Evolutionary conservation across 2,329 filamentous ascomycete genomes (phyloP).

Genomic region (Phialemoniopsis sp.): DNA sequence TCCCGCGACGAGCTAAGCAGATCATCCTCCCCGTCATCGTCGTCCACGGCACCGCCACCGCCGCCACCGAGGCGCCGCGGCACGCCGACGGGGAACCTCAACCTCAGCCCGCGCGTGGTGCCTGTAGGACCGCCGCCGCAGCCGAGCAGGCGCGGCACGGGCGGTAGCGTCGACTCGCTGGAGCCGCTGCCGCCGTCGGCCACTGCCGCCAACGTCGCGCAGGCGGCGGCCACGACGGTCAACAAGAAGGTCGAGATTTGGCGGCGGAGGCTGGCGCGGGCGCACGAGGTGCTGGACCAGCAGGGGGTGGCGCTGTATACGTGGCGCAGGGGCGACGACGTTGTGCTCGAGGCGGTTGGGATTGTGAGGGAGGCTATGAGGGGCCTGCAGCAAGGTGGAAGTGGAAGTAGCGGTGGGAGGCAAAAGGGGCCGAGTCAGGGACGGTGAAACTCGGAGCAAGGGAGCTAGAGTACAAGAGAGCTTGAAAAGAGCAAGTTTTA

Average conservation of each 20-base stretch:
- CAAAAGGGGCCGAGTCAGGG: no score
- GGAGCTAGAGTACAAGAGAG: no score
- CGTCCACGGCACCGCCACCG: constrained; percentile 26
- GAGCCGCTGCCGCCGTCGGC: constrained; percentile 18
- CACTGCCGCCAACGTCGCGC: constrained; percentile 8
- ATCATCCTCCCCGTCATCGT: constrained; percentile 7
- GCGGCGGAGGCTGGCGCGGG: constrained; percentile 62
- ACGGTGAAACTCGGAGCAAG: no score
- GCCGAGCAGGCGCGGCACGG: constrained; percentile 22
- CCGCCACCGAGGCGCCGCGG: constrained; percentile 43
- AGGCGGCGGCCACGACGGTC: constrained; percentile 12
- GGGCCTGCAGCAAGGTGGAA: constrained; percentile 25
- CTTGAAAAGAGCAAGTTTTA: no score
- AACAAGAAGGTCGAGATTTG: constrained; percentile 73
- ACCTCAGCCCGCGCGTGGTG: constrained; percentile 22
- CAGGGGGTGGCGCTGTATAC: constrained; percentile 66
- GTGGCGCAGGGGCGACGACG: constrained; percentile 71
- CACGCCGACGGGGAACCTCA: constrained; percentile 28
- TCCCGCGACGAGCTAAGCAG: constrained; percentile 8
- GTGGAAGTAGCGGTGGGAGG: no score
- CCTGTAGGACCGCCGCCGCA: constrained; percentile 2
- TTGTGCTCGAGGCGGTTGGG: constrained; percentile 59
- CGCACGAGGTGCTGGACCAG: constrained; percentile 56
- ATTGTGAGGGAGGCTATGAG: constrained; percentile 55
- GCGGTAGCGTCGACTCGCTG: constrained; percentile 33